Conservation (phyloP, 75 land plant genomes). For the Sequoia sempervirens region DNA sequence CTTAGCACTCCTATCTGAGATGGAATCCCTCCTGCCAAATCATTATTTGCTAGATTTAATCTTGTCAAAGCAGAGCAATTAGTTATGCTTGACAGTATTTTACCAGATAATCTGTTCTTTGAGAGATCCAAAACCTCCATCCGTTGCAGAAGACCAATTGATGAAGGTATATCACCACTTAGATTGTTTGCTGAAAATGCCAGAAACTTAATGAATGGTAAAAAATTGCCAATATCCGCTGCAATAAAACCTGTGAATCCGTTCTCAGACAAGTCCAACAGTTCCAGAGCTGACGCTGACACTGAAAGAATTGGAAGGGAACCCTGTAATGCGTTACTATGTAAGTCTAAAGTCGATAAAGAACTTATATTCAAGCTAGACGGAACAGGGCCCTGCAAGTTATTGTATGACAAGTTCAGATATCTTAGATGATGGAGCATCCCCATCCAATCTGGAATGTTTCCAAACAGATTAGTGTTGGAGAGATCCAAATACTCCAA, state of each 20-base stretch:
- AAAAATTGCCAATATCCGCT: no score
- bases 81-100: neutral
- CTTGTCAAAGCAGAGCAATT: neutral
- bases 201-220: neutral
- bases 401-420: neutral
- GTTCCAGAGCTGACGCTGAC: neutral
- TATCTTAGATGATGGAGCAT: neutral
- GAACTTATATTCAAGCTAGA: neutral
- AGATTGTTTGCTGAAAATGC: no score
- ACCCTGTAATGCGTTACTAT: neutral
- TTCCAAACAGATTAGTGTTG: neutral
- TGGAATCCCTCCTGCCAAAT: neutral
- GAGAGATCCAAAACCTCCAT: neutral
- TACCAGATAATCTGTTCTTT: neutral
- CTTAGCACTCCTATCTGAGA: neutral
- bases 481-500: neutral
- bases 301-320: neutral
- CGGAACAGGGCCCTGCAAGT: neutral
- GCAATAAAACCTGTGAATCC: neutral
- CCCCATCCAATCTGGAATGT: neutral
- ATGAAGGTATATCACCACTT: no score
- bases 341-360: neutral
- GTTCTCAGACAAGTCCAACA: neutral
- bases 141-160: no score
- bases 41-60: neutral